Evolutionary conservation across 129 eudicot genomes (phyloP).

Genomic region (Ambrosia trifida): DNA sequence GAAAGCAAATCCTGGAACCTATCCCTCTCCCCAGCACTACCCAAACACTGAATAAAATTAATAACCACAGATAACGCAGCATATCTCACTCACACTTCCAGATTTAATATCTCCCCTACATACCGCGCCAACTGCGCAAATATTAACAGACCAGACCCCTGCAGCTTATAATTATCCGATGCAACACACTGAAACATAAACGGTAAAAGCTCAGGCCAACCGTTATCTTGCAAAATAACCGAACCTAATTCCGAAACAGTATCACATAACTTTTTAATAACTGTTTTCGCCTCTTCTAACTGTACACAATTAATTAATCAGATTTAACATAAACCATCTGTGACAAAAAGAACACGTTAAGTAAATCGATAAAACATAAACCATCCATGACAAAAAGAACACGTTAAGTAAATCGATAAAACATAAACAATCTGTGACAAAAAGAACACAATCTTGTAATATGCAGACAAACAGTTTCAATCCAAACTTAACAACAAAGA

Average conservation of each 20-base stretch:
- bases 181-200: slow-evolving; percentile 96
- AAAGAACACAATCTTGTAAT: too few species aligned
- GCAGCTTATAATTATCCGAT: slow-evolving; percentile 54
- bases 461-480: too few species aligned
- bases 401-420: too few species aligned
- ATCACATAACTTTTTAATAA: slow-evolving; percentile 84
- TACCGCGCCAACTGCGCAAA: slow-evolving; percentile 83
- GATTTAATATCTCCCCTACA: slow-evolving; percentile 77
- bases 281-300: slow-evolving; percentile 59
- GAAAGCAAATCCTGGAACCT: slow-evolving; percentile 96
- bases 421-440: too few species aligned
- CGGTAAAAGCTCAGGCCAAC: slow-evolving; percentile 90
- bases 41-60: slow-evolving; percentile 86
- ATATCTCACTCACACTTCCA: slow-evolving; percentile 55
- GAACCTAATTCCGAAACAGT: slow-evolving; percentile 93
- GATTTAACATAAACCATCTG: too few species aligned
- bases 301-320: slow-evolving; percentile 53
- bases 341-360: too few species aligned
- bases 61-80: slow-evolving; percentile 90
- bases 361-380: too few species aligned
- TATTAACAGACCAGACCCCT: slow-evolving; percentile 83
- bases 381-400: too few species aligned
- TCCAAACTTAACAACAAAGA: too few species aligned
- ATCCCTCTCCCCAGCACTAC: slow-evolving; percentile 64
- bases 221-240: slow-evolving; percentile 59